phyloP scores from a whole-genome alignment of 306 rosid species.

The Cucurbita moschata region DNA sequence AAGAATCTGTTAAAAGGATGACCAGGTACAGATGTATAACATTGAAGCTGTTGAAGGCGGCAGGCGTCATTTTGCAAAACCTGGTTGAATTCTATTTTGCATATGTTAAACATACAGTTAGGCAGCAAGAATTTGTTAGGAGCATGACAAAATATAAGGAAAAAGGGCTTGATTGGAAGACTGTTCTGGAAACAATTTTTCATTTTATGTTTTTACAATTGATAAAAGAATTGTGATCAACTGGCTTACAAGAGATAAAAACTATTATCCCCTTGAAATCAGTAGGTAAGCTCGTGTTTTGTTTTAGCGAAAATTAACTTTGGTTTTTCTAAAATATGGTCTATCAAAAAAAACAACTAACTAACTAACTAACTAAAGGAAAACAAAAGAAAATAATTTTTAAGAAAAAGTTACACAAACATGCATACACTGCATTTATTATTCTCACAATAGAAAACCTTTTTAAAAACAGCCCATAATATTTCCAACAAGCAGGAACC shows the following conservation, averaged over 20 bases:
- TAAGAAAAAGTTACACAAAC: not conserved
- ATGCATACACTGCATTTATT: not conserved
- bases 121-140: constrained; percentile 18
- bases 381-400: not conserved
- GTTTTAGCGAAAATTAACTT: not conserved
- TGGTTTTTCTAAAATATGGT: not conserved
- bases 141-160: constrained; percentile 11
- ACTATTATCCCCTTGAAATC: not conserved
- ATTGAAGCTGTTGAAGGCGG: constrained; percentile 90
- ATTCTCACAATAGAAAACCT: not conserved
- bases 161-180: not conserved
- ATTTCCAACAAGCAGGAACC: not conserved
- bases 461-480: not conserved
- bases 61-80: constrained; percentile 69
- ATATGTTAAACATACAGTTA: constrained; percentile 23
- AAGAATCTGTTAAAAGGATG: constrained; percentile 75
- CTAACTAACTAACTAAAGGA: not conserved
- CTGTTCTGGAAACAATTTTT: not conserved
- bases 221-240: not conserved
- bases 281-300: not conserved
- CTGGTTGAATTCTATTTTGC: constrained; percentile 77
- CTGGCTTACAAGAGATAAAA: not conserved
- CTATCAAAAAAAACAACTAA: not conserved
- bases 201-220: not conserved
- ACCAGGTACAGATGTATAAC: constrained; percentile 58